Base-by-base conservation (phyloP, 2,329 filamentous ascomycete genomes). In the Diaporthe caulivora region DNA sequence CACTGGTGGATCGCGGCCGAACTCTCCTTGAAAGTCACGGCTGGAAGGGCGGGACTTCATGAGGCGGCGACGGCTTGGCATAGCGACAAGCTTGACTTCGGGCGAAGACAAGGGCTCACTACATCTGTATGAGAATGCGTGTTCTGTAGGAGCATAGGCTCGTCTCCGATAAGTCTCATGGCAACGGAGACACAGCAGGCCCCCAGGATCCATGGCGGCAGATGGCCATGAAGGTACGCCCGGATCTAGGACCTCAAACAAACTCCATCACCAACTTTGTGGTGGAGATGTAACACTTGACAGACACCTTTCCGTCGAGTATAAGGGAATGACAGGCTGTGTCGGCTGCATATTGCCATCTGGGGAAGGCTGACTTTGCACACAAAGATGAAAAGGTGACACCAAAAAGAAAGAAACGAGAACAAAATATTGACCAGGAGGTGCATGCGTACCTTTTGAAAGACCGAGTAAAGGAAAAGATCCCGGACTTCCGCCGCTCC, bases 91-190 rank as follows among this genome's bases (percentile, higher is more conserved):
- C 58, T 47, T 26, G 47, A 71, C 60, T 18, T 34, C 65, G 51
- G 58, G 17, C 26, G 42, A 47, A 29, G 47, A 60, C 71, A 71
- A 54, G 47, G 31, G 67, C 54, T 60, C 72, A 72, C 71, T 68
- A 71, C 74, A 73, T 70, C 62, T 73, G 71, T 68, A 73, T 75
- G 60, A 73, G 74, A 75, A 75, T 60, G 68, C 29, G 64, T 68
- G 71, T 54, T 62, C 44, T 42, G 68, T 34, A 24, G 55, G 47
- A 62, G 29, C 31, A 31, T 53, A 71, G 21, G 24, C 37, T 15
- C 54, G 31, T 29, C 44, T 26, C n/a, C 31, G 44, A 65, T 29
- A 65, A 51, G 60, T 10, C 21, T 24, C 29, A 51, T 24, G 44
- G 44, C 42, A 24, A 51, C 24, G 60, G 26, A n/a, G 21, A 55